Percentiles rank a stretch among this genome's conserved stretches.
phyloP scores from a whole-genome alignment of 2,329 filamentous ascomycete genomes.

The Claviceps pazoutovae region DNA sequence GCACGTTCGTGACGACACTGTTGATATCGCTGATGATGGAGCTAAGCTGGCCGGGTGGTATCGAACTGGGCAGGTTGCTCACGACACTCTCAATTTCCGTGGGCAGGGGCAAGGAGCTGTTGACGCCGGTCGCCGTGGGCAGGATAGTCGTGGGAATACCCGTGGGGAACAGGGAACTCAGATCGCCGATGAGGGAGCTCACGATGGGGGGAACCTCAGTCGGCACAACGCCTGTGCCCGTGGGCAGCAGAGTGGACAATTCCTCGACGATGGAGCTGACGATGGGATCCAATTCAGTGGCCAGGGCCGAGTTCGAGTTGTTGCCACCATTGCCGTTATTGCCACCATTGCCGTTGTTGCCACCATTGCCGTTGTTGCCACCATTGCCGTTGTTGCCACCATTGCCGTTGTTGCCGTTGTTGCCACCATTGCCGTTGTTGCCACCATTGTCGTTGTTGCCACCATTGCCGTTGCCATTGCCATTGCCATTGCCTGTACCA shows the following conservation, averaged over 20 bases:
- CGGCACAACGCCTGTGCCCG: background rate
- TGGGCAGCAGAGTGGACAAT: background rate
- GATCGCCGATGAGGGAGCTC: background rate
- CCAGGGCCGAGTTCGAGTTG: too few relatives aligned
- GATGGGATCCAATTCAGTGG: background rate
- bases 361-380: background rate
- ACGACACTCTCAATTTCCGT: background rate
- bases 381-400: background rate
- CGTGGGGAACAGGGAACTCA: background rate
- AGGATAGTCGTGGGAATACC: background rate
- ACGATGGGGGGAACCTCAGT: background rate
- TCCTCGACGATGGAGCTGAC: background rate
- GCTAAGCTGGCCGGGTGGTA: too few relatives aligned
- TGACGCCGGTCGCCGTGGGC: background rate
- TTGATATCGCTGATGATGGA: too few relatives aligned
- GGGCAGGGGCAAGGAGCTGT: background rate
- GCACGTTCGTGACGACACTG: background rate
- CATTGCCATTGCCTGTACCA: background rate
- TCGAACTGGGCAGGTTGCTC: too few relatives aligned
- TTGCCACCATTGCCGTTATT: background rate
- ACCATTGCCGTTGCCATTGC: background rate
- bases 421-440: background rate
- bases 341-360: background rate
- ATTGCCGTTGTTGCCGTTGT: background rate
- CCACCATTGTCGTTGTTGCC: too few relatives aligned